Evolutionary conservation across 495 filamentous ascomycete species (phyloP), one percentile per base, ranked within the genome.

Genomic region (Annulohypoxylon stygium): DNA sequence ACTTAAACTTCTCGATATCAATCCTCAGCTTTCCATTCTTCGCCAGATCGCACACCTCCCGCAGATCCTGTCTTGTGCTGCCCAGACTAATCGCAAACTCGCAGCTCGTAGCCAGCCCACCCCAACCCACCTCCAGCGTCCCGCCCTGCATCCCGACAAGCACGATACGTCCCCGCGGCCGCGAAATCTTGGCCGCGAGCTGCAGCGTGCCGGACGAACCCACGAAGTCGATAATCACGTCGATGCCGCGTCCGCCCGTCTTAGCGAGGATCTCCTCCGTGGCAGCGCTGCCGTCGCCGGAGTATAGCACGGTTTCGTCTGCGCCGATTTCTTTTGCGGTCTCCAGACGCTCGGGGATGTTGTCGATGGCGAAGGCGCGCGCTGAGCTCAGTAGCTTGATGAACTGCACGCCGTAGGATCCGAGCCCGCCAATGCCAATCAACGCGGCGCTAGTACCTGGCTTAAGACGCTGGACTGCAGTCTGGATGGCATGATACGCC

Each of bases 171-270:
- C 67, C 67, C 1, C 59, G 59, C 43, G 67, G 67, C 4, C 67
- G 60, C 9, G 60, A 64, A 11, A 70, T 51, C 67, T 47, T 41
- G 11, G 60, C 60, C 16, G 60, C 60, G 14, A 69, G 58, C 37
- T 47, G 25, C 0, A 69, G 67, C 37, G 67, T 63, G 3, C 25
- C 63, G 2, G n/a, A 36, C 81, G 34, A 45, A 0, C 94, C 94
- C 1, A 97, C 94, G 25, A 94, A 93, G 76, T 97, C 94, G 83
- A 91, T 96, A 9, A 97, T 93, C 47, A 97, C 92, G 82, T 97
- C 93, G 7, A 95, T 93, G 0, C 94, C 94, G 60, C 86, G 85
- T 2, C 88, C 87, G 54, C 89, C 87, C 0, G 92, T 66, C 5
- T 12, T 37, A 0, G 36, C 30, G 34, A 66, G 4, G 20, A 66